Evolutionary conservation across 164 flowering plant species (phyloP).

Genomic region (Kingdonia uniflora): DNA sequence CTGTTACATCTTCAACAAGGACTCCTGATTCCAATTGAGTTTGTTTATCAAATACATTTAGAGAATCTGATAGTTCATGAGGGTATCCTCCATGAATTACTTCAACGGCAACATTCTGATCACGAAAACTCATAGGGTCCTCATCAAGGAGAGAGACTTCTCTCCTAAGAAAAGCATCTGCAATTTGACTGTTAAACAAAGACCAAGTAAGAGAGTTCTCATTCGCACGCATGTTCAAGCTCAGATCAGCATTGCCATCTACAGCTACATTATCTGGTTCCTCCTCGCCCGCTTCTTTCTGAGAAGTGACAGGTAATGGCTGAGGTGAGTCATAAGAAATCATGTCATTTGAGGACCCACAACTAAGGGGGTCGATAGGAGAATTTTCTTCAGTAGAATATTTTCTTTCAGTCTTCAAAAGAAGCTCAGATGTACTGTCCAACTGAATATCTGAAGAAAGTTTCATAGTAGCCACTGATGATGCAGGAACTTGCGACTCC

Average conservation of each 20-base stretch:
- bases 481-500: conserved; percentile 13
- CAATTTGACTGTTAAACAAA: conserved; percentile 17
- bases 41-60: conserved; percentile 13
- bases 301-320: conserved; percentile 8
- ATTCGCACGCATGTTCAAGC: conserved; percentile 6
- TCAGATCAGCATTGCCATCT: conserved; percentile 2
- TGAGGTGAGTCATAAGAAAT: conserved; percentile 6
- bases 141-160: conserved; percentile 23
- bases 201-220: conserved; percentile 9
- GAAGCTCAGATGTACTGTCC: conserved; percentile 12
- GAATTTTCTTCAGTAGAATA: conserved; percentile 9
- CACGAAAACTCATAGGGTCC: conserved; percentile 9
- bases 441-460: conserved; percentile 4
- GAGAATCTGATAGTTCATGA: conserved; percentile 12
- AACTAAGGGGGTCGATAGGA: conserved; percentile 6
- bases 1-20: conserved; percentile 52
- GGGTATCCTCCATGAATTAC: conserved; percentile 3
- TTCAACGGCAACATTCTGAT: conserved; percentile 6
- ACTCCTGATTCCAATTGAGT: conserved; percentile 19
- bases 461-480: conserved; percentile 8
- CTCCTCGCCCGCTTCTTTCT: conserved; percentile 8
- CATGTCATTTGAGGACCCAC: conserved; percentile 11
- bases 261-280: conserved; percentile 6
- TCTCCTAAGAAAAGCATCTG: conserved; percentile 13
- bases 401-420: conserved; percentile 14